phyloP scores from a whole-genome alignment of 495 filamentous ascomycete species.

The Daldinia loculata region DNA sequence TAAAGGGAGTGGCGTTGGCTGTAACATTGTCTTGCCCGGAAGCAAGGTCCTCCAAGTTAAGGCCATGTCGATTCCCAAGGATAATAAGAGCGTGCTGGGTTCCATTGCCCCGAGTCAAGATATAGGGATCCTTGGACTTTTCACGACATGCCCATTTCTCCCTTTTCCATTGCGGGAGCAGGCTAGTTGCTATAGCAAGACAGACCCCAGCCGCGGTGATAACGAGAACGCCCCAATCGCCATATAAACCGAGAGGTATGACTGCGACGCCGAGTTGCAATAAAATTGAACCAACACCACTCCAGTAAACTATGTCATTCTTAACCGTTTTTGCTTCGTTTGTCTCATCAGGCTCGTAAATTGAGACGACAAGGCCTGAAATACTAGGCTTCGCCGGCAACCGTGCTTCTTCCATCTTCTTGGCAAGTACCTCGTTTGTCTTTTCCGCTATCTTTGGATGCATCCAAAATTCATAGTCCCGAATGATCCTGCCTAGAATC shows the following conservation, averaged over 20 bases:
- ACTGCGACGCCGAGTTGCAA: neutral
- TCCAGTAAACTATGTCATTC: neutral
- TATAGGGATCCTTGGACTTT: neutral
- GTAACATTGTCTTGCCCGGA: neutral
- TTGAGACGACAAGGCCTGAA: neutral
- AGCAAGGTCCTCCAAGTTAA: neutral
- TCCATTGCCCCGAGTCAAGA: neutral
- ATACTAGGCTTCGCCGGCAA: neutral
- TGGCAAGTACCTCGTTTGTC: neutral
- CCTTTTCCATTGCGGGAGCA: neutral
- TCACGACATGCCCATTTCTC: neutral
- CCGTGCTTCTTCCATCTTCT: neutral
- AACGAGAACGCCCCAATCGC: neutral
- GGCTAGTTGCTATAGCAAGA: neutral
- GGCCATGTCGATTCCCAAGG: neutral
- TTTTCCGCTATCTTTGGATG: neutral
- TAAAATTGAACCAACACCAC: neutral
- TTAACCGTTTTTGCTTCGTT: neutral
- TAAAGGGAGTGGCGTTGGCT: neutral
- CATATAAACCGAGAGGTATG: neutral
- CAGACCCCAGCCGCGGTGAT: neutral
- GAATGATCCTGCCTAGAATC: neutral
- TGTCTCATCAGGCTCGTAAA: neutral
- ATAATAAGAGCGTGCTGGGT: neutral
- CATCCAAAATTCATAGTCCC: neutral